Conservation (phyloP, 257 asterid species). For the Vinca minor region DNA sequence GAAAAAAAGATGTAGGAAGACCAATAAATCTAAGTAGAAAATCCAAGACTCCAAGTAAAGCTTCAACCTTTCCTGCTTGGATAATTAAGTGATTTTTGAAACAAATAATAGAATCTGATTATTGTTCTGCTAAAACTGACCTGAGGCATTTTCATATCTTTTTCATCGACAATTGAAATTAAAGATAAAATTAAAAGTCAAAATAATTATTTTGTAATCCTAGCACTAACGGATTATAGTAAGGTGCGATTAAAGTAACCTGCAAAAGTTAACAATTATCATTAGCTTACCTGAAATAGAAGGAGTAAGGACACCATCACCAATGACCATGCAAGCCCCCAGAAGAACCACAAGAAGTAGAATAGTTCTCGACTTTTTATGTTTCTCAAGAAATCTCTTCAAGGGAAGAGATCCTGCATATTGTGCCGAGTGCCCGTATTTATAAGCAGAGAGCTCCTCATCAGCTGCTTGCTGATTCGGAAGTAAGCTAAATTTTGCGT, state of each 20-base stretch:
- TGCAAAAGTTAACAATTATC: neutral
- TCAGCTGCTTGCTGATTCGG: constrained; percentile 99
- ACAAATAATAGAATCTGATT: neutral
- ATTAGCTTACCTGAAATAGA: constrained; percentile 51
- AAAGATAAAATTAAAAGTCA: neutral
- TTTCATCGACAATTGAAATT: neutral
- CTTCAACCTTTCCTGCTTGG: neutral
- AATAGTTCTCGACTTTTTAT: constrained; percentile 53
- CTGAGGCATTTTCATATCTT: neutral
- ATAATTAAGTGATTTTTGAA: neutral
- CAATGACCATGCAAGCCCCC: constrained; percentile 56
- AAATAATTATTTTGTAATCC: neutral
- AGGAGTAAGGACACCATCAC: constrained; percentile 57
- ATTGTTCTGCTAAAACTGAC: neutral
- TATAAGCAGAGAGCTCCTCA: constrained; percentile 84
- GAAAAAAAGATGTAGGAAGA: neutral
- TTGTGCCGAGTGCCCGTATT: constrained; percentile 58
- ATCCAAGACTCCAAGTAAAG: neutral
- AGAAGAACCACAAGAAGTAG: constrained; percentile 69
- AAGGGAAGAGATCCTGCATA: constrained; percentile 43
- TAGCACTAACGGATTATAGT: neutral
- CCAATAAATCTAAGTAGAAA: neutral
- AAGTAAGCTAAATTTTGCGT: constrained; percentile 88
- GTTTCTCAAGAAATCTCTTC: constrained; percentile 78
- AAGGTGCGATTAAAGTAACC: neutral